A percentile compares a stretch with the other conserved stretches of the same genome.
Evolutionary conservation across 1,139 yeast genomes (phyloP).

Genomic region (Yamadazyma spencermartinsiae): DNA sequence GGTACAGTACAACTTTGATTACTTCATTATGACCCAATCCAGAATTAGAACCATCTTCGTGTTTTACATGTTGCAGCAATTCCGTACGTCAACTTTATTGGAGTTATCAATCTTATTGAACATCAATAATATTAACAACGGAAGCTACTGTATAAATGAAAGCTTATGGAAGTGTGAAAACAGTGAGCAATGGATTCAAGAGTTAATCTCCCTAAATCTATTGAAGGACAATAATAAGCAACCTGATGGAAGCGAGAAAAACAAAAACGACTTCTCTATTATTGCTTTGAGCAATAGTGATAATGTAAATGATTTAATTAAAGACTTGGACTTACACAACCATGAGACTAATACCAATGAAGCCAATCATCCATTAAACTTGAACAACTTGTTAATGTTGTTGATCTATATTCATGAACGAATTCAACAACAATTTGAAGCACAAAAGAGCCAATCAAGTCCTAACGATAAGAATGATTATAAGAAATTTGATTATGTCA

Average conservation of each 20-base stretch:
- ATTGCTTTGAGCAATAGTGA: slow-evolving; percentile 61
- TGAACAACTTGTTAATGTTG: slow-evolving; percentile 61
- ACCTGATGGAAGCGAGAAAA: not conserved
- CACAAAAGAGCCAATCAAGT: slow-evolving; percentile 6
- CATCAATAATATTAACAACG: slow-evolving; percentile 68
- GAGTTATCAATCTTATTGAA: slow-evolving; percentile 58
- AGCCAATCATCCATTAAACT: slow-evolving; percentile 31
- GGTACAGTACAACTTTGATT: slow-evolving; percentile 56
- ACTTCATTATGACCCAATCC: slow-evolving; percentile 78
- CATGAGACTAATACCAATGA: slow-evolving; percentile 39
- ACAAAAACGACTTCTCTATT: slow-evolving; percentile 18
- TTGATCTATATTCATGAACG: slow-evolving; percentile 73
- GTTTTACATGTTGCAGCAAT: slow-evolving; percentile 68
- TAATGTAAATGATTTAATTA: slow-evolving; percentile 49
- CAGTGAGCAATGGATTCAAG: slow-evolving; percentile 57
- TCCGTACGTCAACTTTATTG: slow-evolving; percentile 61
- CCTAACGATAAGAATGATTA: slow-evolving; percentile 17
- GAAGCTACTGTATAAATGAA: slow-evolving; percentile 71
- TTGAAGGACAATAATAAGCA: slow-evolving; percentile 10
- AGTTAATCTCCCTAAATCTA: slow-evolving; percentile 4
- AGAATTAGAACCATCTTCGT: slow-evolving; percentile 85
- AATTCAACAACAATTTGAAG: slow-evolving; percentile 50
- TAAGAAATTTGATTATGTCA: slow-evolving; percentile 26
- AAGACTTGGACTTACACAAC: slow-evolving; percentile 37
- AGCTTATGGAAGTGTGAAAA: slow-evolving; percentile 66